phyloP scores from a whole-genome alignment of 768 basidiomycete genomes.

The Clitopilus hobsonii region DNA sequence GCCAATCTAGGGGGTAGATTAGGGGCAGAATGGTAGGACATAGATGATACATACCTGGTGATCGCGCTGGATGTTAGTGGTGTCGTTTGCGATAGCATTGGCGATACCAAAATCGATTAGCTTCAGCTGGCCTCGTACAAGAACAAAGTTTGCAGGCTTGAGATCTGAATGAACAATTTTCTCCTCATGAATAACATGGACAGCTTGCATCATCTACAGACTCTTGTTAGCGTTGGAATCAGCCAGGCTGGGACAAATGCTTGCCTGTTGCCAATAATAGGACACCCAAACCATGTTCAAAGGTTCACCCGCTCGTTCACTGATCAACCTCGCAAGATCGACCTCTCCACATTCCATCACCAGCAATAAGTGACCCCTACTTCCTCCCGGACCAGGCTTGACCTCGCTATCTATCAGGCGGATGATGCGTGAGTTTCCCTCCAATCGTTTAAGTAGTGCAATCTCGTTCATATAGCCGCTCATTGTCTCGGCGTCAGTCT shows the following conservation, averaged over 20 bases:
- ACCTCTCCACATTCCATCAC: slow-evolving; percentile 98
- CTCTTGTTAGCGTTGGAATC: background rate
- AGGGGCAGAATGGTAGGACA: background rate
- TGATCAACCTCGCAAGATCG: slow-evolving; percentile 79
- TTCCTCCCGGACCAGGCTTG: slow-evolving; percentile 62
- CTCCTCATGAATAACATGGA: slow-evolving; percentile 97
- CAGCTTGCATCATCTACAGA: slow-evolving; percentile 91
- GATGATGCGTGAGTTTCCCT: slow-evolving; percentile 91
- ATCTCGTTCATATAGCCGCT: slow-evolving; percentile 97
- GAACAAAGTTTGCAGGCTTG: slow-evolving; percentile 97
- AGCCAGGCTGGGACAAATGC: slow-evolving; percentile 11
- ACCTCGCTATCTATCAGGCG: slow-evolving; percentile 88
- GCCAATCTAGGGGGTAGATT: slow-evolving; percentile 58
- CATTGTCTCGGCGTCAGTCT: slow-evolving; percentile 85
- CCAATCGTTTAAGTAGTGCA: slow-evolving; percentile 85
- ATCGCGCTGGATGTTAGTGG: slow-evolving; percentile 96
- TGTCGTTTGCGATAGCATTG: slow-evolving; percentile 97
- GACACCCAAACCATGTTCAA: slow-evolving; percentile 93
- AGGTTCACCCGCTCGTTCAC: slow-evolving; percentile 78
- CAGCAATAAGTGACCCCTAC: slow-evolving; percentile 72
- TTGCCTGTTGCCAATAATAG: slow-evolving; percentile 95
- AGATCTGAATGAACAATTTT: slow-evolving; percentile 98
- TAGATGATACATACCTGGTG: slow-evolving; percentile 60
- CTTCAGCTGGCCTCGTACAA: slow-evolving; percentile 93
- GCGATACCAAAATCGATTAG: slow-evolving; percentile 99